Conservation (phyloP, 1,284 basidiomycete species). For the Apiotrichum siamense region DNA sequence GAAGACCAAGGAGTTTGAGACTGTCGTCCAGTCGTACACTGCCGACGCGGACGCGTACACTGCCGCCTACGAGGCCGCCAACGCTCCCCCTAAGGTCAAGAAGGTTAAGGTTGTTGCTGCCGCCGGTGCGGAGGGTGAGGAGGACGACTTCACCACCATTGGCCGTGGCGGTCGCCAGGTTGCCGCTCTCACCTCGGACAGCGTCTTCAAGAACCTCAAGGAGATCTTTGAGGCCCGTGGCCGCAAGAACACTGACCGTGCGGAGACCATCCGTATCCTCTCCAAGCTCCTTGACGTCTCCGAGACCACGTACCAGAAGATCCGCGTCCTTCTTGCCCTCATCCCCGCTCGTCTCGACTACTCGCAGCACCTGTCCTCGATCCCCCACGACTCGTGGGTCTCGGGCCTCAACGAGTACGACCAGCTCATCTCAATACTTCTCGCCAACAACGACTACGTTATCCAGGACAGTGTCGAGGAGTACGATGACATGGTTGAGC, state of each 20-base stretch:
- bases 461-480: constrained; percentile 79
- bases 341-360: constrained; percentile 96
- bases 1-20: constrained; percentile 81
- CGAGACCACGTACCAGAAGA: constrained; percentile 78
- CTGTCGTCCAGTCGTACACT: constrained; percentile 70
- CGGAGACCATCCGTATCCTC: constrained; percentile 87
- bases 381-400: constrained; percentile 90
- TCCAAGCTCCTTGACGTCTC: constrained; percentile 83
- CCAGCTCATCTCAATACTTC: constrained; percentile 72
- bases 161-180: constrained; percentile 82
- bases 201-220: constrained; percentile 88
- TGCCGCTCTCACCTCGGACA: constrained; percentile 70
- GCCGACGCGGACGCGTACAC: constrained; percentile 87
- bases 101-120: constrained; percentile 38
- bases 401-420: constrained; percentile 83
- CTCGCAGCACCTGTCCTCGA: constrained; percentile 55
- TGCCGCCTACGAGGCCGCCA: constrained; percentile 61
- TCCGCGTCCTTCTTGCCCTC: constrained; percentile 88
- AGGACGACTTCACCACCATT: constrained; percentile 74
- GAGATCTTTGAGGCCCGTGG: constrained; percentile 91
- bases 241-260: constrained; percentile 97
- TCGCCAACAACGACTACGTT: constrained; percentile 62
- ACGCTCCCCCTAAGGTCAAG: constrained; percentile 50
- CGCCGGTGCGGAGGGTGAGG: constrained; percentile 45
- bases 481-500: constrained; percentile 86